A percentile compares a stretch with the other conserved stretches of the same genome.
Evolutionary conservation across 176 grass and related monocot genomes (phyloP).

Genomic region (Triticum turgidum): DNA sequence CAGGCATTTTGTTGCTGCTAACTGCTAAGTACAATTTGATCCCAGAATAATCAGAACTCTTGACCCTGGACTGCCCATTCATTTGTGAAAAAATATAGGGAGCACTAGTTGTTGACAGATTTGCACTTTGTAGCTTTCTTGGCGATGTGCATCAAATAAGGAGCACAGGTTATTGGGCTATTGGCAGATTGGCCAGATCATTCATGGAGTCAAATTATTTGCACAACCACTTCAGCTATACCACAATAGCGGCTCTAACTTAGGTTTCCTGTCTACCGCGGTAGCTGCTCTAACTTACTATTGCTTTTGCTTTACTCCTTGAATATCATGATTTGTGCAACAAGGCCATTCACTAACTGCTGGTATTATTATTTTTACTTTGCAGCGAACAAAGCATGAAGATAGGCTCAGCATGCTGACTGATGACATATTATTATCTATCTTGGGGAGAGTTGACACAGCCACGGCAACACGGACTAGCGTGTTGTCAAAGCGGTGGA

Average conservation of each 20-base stretch:
- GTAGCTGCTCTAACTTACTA: not conserved
- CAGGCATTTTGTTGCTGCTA: not conserved
- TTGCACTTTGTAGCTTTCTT: not conserved
- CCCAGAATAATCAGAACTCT: not conserved
- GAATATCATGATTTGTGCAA: not conserved
- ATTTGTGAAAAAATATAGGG: no score
- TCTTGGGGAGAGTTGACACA: slow-evolving; percentile 1
- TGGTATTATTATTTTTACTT: not conserved
- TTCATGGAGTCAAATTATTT: not conserved
- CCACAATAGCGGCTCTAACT: not conserved
- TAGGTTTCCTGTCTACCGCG: not conserved
- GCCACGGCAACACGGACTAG: not conserved
- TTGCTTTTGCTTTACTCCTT: not conserved
- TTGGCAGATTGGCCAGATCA: not conserved
- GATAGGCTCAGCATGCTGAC: not conserved
- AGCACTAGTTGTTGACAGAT: not conserved
- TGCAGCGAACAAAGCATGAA: not conserved
- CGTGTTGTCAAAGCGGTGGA: slow-evolving; percentile 19
- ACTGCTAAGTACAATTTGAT: not conserved
- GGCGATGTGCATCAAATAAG: not conserved
- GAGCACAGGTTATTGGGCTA: not conserved
- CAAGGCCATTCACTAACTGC: not conserved
- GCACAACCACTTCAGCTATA: not conserved
- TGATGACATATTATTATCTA: slow-evolving; percentile 7
- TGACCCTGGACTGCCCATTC: no score